Evolutionary conservation across 129 eudicot genomes (phyloP).

Genomic region (Scalesia atractyloides): DNA sequence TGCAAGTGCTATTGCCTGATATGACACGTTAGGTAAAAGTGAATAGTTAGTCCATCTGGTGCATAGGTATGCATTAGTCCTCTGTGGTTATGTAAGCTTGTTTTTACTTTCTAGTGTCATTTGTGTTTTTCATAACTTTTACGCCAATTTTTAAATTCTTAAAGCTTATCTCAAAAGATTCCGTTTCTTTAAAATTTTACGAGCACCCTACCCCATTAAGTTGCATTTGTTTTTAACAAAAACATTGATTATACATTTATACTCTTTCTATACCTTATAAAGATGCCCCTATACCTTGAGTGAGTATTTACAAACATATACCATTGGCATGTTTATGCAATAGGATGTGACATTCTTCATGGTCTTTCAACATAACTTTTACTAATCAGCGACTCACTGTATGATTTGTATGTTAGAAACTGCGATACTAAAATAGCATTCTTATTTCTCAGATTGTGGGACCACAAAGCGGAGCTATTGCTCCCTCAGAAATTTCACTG

Average conservation of each 20-base stretch:
- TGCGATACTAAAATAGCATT: constrained; percentile 21
- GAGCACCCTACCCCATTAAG: neutral
- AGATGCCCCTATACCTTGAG: neutral
- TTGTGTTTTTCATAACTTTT: neutral
- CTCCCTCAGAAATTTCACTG: constrained; percentile 49
- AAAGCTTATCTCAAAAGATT: neutral
- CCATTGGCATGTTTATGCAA: neutral
- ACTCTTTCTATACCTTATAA: neutral
- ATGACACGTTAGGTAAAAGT: neutral
- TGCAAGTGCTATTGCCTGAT: neutral
- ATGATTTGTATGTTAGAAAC: constrained; percentile 2
- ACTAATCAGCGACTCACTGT: neutral
- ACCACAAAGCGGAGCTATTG: constrained; percentile 30
- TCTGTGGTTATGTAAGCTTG: neutral
- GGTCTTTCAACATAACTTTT: neutral
- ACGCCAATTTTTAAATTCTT: neutral
- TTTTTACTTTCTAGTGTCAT: neutral
- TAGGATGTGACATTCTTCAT: constrained; percentile 1
- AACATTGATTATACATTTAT: neutral
- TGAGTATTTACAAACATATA: neutral
- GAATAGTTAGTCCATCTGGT: neutral
- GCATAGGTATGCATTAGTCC: neutral
- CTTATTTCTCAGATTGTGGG: constrained; percentile 40
- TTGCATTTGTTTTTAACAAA: neutral
- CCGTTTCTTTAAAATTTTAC: too few relatives aligned